Percentiles rank a stretch among this genome's conserved stretches.
Conservation (phyloP, 2,329 filamentous ascomycete species). For the Talaromyces sp. region DNA sequence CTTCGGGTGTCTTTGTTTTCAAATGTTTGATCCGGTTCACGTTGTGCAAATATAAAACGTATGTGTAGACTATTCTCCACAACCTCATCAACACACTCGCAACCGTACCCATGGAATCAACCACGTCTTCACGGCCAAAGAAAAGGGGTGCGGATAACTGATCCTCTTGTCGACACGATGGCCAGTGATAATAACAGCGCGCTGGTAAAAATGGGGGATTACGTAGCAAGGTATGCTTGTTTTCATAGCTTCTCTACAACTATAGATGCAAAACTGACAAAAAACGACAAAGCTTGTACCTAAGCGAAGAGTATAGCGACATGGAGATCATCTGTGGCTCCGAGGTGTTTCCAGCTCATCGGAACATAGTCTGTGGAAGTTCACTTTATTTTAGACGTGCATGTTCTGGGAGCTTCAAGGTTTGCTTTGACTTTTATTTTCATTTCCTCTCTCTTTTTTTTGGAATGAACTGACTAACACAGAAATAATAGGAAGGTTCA, state of each 20-base stretch:
- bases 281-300: background rate
- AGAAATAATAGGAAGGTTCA: background rate
- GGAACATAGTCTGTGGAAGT: background rate
- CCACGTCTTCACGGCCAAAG: no score
- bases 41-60: no score
- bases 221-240: background rate
- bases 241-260: background rate
- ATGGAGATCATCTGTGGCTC: background rate
- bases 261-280: background rate
- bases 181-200: background rate
- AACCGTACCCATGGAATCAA: background rate
- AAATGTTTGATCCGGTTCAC: no score
- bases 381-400: background rate
- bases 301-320: background rate
- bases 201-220: background rate
- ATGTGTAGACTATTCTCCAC: no score
- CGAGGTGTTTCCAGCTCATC: background rate
- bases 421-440: background rate
- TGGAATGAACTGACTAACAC: background rate
- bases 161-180: background rate
- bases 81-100: no score
- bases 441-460: background rate
- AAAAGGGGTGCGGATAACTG: background rate
- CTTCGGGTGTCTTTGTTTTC: background rate
- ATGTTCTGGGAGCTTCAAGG: background rate